A percentile compares a stretch with the other conserved stretches of the same genome.
These are phyloP conservation scores for Xylaria sp. DNA, from an alignment of 2,329 filamentous ascomycete genomes.

Conservation along the genomic window DNA sequence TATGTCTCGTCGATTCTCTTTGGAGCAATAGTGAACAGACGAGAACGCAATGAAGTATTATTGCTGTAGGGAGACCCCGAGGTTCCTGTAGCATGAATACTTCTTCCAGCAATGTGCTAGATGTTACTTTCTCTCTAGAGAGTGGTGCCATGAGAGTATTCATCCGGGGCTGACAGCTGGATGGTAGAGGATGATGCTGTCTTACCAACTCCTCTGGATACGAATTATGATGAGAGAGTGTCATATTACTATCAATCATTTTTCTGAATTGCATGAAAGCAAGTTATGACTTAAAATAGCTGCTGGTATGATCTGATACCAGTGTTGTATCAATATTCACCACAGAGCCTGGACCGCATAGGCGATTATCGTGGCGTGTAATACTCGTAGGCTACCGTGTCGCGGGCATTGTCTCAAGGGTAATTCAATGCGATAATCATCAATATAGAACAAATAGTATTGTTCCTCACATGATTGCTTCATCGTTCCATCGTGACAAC, in stretches of 20 bases:
- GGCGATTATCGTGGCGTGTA: not conserved
- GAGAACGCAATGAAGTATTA: too few species aligned
- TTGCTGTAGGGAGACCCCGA: too few species aligned
- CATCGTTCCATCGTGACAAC: not conserved
- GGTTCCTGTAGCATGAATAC: too few species aligned
- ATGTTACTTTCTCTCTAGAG: not conserved
- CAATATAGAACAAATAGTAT: not conserved
- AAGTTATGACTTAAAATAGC: not conserved
- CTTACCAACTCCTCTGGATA: not conserved
- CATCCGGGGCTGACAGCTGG: not conserved
- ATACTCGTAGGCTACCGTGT: not conserved
- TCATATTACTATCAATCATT: too few species aligned
- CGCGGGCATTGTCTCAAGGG: too few species aligned
- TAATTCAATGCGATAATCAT: not conserved
- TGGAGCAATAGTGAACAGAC: too few species aligned
- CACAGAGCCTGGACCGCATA: not conserved
- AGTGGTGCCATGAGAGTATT: not conserved
- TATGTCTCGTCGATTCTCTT: too few species aligned
- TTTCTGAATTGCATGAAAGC: not conserved
- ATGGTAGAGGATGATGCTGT: not conserved
- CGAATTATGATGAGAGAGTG: not conserved
- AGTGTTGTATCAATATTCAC: not conserved
- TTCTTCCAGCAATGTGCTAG: too few species aligned
- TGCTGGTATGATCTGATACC: not conserved
- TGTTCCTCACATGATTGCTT: not conserved